phyloP scores from a whole-genome alignment of 2,329 filamentous ascomycete species.

The Colletotrichum liaoningense region DNA sequence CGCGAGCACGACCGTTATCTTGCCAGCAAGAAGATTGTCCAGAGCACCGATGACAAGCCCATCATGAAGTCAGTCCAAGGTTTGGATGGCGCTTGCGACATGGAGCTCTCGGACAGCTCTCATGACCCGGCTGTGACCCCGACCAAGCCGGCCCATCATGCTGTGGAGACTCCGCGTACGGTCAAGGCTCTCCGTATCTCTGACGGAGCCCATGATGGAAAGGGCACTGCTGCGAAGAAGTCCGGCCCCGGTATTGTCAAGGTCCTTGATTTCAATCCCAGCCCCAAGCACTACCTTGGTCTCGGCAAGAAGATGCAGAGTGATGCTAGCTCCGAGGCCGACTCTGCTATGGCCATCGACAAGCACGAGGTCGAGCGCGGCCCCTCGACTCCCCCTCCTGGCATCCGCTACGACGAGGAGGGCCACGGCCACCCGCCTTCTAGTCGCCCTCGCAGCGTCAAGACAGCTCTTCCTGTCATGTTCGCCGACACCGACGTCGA shows the following conservation, averaged over 20 bases:
- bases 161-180: constrained; percentile 11
- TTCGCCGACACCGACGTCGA: background rate
- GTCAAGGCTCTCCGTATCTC: constrained; percentile 11
- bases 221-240: background rate
- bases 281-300: constrained; percentile 20
- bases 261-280: constrained; percentile 6
- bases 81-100: background rate
- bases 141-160: background rate
- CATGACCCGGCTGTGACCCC: background rate
- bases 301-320: background rate
- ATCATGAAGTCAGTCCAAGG: background rate
- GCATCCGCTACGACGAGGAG: background rate
- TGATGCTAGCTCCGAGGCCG: background rate
- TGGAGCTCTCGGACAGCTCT: background rate
- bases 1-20: background rate
- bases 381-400: background rate
- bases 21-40: background rate
- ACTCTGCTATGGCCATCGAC: background rate
- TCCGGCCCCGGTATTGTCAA: background rate
- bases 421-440: background rate
- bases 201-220: background rate
- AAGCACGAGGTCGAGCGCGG: background rate
- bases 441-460: constrained; percentile 11
- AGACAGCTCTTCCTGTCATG: constrained; percentile 1
- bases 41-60: no score